Evolutionary conservation across 345 rosid species (phyloP), one percentile per base, ranked within the genome.

Genomic region (Dipteronia dyeriana): DNA sequence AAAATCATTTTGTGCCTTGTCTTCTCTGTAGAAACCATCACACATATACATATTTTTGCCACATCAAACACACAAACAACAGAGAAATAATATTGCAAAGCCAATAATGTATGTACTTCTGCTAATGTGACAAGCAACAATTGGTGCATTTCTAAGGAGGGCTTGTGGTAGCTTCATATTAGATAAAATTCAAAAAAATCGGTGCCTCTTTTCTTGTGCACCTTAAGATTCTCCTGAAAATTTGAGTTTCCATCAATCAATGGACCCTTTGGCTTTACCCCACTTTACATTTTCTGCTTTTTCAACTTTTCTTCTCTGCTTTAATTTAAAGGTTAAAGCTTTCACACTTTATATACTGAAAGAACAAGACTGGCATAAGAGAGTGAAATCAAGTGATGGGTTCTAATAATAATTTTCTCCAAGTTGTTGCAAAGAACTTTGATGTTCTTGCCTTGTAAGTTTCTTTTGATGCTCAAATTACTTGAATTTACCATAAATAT

Each of bases 371-470:
- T 34, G 34, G 17, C 5, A 26, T 7, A 73, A 17, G 26, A 31
- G 47, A 20, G 20, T 57, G 9, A 57, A 43, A 49, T 5, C 62
- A 53, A 75, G 64, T 68, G 54, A 85, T 84, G 90, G 88, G 86
- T 82, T 85, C 89, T 78, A 85, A 84, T 74, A 85, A 84, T 74
- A 84, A 90, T 83, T 89, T 91, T 78, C 82, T 91, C 60, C 91
- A 84, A 75, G 88, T 90, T 66, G 74, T 93, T 71, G 88, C 85
- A 9, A 91, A 87, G 83, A 91, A 90, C 87, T 86, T 91, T 74
- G 97, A 93, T 76, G 92, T 93, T 78, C 88, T 91, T 79, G 92
- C 94, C 80, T 87, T 92, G 97, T 90, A 84, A 16, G 79, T 54
- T 70, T 39, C 16, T 5, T 56, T 56, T 22, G 10, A 59, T 22